These are phyloP conservation scores for Arthroderma sp. DNA, from an alignment of 2,329 filamentous ascomycete species.

Conservation along the genomic window DNA sequence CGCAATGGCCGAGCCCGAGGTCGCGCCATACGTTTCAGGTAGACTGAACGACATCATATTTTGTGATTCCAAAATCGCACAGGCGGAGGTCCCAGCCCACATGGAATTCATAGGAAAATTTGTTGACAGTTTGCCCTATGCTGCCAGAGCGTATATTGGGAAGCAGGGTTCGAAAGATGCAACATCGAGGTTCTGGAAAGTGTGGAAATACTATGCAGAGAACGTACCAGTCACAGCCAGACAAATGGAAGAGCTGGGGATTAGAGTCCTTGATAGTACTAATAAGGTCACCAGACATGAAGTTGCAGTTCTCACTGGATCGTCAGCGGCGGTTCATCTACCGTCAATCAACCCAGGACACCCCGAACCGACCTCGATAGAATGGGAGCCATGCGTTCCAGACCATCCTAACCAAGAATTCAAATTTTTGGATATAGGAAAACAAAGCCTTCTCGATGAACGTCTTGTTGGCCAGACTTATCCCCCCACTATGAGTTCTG, in stretches of 20 bases:
- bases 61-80: background rate
- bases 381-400: no score
- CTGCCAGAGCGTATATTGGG: conserved; percentile 4
- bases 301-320: no score
- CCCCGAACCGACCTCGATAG: no score
- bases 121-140: conserved; percentile 5
- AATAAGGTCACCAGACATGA: background rate
- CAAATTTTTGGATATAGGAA: no score
- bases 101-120: conserved; percentile 3
- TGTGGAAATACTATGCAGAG: conserved; percentile 9
- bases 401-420: no score
- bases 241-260: background rate
- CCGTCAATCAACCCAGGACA: no score
- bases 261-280: no score
- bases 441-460: no score
- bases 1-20: background rate
- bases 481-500: no score
- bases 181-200: conserved; percentile 1
- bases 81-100: conserved; percentile 1
- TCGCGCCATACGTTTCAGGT: conserved; percentile 6
- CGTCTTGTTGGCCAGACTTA: no score
- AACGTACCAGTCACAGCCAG: conserved; percentile 1
- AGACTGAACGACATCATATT: conserved; percentile 7
- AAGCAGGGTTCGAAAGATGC: background rate
- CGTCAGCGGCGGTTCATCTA: no score